These are phyloP conservation scores for Grammothele lineata DNA, from an alignment of 768 basidiomycete genomes.

Conservation along the genomic window DNA sequence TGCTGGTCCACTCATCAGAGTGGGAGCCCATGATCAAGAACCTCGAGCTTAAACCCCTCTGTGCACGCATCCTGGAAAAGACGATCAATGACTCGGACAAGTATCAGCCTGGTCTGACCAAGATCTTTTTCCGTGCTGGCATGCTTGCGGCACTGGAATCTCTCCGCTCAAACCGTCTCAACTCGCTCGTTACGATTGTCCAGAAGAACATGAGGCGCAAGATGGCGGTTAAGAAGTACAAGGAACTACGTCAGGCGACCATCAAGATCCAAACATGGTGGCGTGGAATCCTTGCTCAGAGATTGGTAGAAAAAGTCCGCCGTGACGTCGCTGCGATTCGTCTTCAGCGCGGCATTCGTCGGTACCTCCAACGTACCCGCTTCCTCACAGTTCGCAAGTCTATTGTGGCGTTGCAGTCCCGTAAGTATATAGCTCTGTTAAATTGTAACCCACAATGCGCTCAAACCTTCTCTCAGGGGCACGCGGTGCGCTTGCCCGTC, in stretches of 20 bases:
- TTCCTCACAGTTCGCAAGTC: conserved; percentile 62
- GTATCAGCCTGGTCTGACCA: conserved; percentile 94
- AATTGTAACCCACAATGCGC: too few relatives aligned
- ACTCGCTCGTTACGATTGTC: conserved; percentile 88
- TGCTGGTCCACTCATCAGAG: conserved; percentile 83
- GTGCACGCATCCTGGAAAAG: conserved; percentile 75
- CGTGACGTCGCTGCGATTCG: conserved; percentile 70
- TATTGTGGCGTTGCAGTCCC: conserved; percentile 75
- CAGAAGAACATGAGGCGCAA: conserved; percentile 95
- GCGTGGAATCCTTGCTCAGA: conserved; percentile 79
- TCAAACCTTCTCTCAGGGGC: conserved; percentile 58
- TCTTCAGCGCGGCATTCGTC: conserved; percentile 69
- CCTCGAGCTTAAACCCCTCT: conserved; percentile 76
- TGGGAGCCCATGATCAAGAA: conserved; percentile 87
- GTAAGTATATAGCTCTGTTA: conserved; percentile 52
- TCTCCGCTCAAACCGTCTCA: conserved; percentile 81
- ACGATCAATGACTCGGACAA: conserved; percentile 94
- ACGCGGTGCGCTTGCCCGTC: conserved; percentile 71
- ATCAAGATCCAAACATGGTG: conserved; percentile 93
- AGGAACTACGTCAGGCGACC: conserved; percentile 61
- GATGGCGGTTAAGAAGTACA: conserved; percentile 80
- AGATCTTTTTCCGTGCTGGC: conserved; percentile 99
- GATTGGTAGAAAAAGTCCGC: conserved; percentile 65
- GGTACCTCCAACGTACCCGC: conserved; percentile 66
- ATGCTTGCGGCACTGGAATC: conserved; percentile 97